Conservation (phyloP, 192 early-diverging fungal species). For the Coemansia sp. region DNA sequence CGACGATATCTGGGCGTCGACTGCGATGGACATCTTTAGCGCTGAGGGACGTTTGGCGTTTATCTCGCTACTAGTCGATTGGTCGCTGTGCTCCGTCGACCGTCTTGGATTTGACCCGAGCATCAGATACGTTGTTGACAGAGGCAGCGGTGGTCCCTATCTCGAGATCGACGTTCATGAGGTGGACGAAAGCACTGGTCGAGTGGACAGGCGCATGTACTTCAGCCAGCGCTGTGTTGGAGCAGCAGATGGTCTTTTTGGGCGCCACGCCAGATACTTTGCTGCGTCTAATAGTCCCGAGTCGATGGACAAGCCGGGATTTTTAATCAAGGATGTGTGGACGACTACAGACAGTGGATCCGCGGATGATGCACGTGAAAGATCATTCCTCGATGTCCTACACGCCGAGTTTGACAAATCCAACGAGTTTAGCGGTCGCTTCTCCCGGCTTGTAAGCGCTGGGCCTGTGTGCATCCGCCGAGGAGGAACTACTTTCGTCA, state of each 20-base stretch:
- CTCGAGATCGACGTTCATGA: neutral
- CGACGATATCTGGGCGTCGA: neutral
- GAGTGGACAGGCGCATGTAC: neutral
- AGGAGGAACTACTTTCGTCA: neutral
- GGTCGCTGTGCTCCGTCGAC: conserved; percentile 20
- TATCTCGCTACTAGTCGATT: conserved; percentile 10
- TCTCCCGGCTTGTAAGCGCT: neutral
- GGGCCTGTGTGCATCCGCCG: neutral
- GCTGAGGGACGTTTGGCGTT: neutral
- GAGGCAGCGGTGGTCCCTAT: neutral
- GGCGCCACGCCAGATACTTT: conserved; percentile 15
- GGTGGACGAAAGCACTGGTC: neutral
- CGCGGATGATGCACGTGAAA: conserved; percentile 14
- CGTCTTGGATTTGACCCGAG: conserved; percentile 22
- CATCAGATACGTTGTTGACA: neutral
- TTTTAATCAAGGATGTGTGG: conserved; percentile 33
- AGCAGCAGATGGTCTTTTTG: conserved; percentile 1
- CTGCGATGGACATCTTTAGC: neutral
- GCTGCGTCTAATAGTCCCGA: conserved; percentile 11
- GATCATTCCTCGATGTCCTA: neutral
- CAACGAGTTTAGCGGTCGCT: neutral
- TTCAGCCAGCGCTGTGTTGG: neutral
- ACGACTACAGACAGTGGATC: conserved; percentile 18
- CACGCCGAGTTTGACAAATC: neutral
- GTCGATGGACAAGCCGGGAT: neutral